Conservation (phyloP, 352 stramenopile species). For the Globisporangium polare region DNA sequence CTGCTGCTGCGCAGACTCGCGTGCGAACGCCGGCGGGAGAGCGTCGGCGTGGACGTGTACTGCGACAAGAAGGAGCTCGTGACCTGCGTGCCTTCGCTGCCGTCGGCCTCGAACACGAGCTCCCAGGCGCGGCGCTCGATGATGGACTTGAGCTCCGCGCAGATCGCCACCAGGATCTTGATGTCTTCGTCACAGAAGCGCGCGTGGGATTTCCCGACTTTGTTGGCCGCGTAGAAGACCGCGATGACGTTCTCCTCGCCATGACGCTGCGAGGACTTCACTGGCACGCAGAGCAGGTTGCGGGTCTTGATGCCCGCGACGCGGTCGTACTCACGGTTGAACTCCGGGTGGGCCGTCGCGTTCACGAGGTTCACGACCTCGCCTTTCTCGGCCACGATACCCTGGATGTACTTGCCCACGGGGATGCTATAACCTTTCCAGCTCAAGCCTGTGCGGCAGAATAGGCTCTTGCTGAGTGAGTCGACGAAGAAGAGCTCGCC, state of each 20-base stretch:
- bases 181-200: slow-evolving; percentile 63
- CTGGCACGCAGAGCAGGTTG: slow-evolving; percentile 67
- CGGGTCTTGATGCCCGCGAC: slow-evolving; percentile 55
- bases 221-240: slow-evolving; percentile 84
- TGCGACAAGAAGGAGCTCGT: slow-evolving; percentile 73
- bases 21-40: slow-evolving; percentile 22
- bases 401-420: slow-evolving; percentile 63
- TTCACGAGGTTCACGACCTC: slow-evolving; percentile 57
- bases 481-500: slow-evolving; percentile 79
- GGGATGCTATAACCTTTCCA: slow-evolving; percentile 72
- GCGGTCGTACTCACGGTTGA: slow-evolving; percentile 64
- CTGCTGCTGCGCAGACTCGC: slow-evolving; percentile 18
- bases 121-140: slow-evolving; percentile 71
- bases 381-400: slow-evolving; percentile 57
- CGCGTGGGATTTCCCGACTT: slow-evolving; percentile 30
- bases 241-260: slow-evolving; percentile 54
- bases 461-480: slow-evolving; percentile 59
- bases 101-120: slow-evolving; percentile 61
- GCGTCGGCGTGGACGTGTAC: slow-evolving; percentile 55
- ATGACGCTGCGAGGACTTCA: slow-evolving; percentile 69
- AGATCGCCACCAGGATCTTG: slow-evolving; percentile 65
- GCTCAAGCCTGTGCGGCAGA: slow-evolving; percentile 56
- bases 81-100: slow-evolving; percentile 39
- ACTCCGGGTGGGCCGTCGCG: slow-evolving; percentile 52
- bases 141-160: slow-evolving; percentile 50